Conservation (phyloP, 805 yeast genomes). For the Saccharomycopsis fibuligera region DNA sequence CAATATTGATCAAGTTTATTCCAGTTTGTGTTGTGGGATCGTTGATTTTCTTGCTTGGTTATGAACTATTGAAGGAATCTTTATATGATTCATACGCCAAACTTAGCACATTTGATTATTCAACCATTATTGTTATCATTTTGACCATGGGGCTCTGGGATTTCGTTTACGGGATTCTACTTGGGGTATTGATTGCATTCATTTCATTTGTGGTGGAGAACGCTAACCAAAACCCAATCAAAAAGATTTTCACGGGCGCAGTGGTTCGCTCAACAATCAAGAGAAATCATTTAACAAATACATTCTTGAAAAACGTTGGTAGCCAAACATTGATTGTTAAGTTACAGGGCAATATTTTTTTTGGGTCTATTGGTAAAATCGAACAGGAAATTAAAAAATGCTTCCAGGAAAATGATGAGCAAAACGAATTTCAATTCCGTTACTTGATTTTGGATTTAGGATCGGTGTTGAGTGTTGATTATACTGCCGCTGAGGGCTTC, state of each 20-base stretch:
- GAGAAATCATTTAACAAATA: constrained; percentile 84
- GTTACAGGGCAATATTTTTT: constrained; percentile 82
- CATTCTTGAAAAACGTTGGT: constrained; percentile 78
- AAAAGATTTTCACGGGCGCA: constrained; percentile 77
- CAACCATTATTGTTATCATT: constrained; percentile 81
- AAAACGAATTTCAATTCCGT: constrained; percentile 41
- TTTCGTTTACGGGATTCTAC: constrained; percentile 86
- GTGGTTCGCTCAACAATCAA: constrained; percentile 89
- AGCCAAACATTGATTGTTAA: constrained; percentile 85
- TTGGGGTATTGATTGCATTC: constrained; percentile 87
- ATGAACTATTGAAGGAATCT: constrained; percentile 84
- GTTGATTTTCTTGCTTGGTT: constrained; percentile 81
- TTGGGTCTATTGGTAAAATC: constrained; percentile 91
- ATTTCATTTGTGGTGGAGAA: constrained; percentile 93
- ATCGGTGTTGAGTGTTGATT: constrained; percentile 74
- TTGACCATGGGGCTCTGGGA: constrained; percentile 93
- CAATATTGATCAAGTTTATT: constrained; percentile 85
- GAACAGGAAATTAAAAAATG: constrained; percentile 66
- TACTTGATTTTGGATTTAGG: constrained; percentile 81
- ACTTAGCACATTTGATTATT: constrained; percentile 69
- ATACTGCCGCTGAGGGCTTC: constrained; percentile 94
- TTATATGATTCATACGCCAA: constrained; percentile 78
- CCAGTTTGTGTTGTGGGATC: constrained; percentile 97
- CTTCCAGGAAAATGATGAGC: constrained; percentile 39
- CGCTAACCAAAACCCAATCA: constrained; percentile 74